Evolutionary conservation across 2,329 filamentous ascomycete species (phyloP), one percentile per base, ranked within the genome.

Genomic region (Coniochaeta sp.): DNA sequence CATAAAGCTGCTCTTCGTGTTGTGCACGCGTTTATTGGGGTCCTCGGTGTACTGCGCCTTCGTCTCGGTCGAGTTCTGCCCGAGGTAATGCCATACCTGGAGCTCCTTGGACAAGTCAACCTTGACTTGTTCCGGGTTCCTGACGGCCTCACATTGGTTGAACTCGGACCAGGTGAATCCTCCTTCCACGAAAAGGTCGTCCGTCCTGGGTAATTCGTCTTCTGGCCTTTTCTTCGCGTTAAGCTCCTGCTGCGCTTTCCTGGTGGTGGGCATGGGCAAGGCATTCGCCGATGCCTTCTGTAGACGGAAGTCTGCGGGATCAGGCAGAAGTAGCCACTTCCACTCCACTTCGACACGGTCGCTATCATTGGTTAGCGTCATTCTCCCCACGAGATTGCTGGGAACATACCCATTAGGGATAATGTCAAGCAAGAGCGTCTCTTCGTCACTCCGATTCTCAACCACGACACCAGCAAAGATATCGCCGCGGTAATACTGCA

Each of bases 21-120:
- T 90, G 72, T 91, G 81, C 54, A 77, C 77, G n/a, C 74, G 80
- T 14, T 74, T 79, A 9, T 69, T 64, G 50, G 82, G 84, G 74
- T 96, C 87, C 68, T 95, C 90, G 4, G 93, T 96, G 74, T 95
- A 99, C 71, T 96, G 91, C 28, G 92, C 88, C 72, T 88, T 92
- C 59, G 91, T 89, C 69, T 98, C 93, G 7, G 93, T 97, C 24
- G 93, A 98, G 22, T 83, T 84, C 71, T 86, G 86, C 34, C 91
- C 91, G 62, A 99, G 81, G 72, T 97, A 98, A 75, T 91, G 84
- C 91, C 93, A 98, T 19, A 96, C 73, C 70, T 90, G 88, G 62
- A 93, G 84, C 17, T 87, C 80, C 70, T 89, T 90, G 62, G 75
- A 75, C 9, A 96, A 73, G 68, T 96, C 86, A 61, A 96, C 78